These are phyloP conservation scores for Nothophoma quercina DNA, from an alignment of 2,329 filamentous ascomycete genomes.

Conservation along the genomic window DNA sequence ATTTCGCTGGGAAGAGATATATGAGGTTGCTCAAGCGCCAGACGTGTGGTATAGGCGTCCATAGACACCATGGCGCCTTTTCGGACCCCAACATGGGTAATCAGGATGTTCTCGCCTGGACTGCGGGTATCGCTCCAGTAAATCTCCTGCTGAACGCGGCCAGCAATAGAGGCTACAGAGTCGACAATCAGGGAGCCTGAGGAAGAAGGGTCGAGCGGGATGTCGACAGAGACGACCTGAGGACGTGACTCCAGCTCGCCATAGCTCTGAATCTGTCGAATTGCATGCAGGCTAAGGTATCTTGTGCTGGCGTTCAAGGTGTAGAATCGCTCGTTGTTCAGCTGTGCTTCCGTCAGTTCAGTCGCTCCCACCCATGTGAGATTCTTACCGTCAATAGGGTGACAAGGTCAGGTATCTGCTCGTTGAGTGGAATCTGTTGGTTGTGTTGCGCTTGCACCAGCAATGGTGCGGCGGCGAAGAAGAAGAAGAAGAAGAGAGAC, in stretches of 20 bases:
- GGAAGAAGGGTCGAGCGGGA: constrained; percentile 5
- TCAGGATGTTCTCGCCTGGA: constrained; percentile 15
- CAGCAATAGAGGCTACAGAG: background rate
- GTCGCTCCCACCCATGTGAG: too few species aligned
- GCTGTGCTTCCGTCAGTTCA: background rate
- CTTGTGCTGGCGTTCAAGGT: background rate
- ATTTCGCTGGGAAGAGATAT: constrained; percentile 21
- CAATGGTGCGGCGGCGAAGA: background rate
- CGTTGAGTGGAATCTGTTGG: constrained; percentile 12
- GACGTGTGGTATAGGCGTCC: constrained; percentile 4
- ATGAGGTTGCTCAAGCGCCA: constrained; percentile 25
- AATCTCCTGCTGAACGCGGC: background rate
- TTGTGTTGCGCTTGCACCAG: constrained; percentile 9
- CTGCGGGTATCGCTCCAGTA: constrained; percentile 6
- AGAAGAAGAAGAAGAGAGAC: constrained; percentile 1
- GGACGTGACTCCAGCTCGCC: background rate
- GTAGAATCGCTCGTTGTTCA: background rate
- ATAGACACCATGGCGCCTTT: constrained; percentile 27
- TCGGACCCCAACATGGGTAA: constrained; percentile 22
- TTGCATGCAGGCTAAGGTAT: background rate
- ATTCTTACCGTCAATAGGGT: constrained; percentile 6
- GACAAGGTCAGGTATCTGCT: background rate
- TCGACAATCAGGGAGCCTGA: constrained; percentile 4
- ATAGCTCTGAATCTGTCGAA: constrained; percentile 3
- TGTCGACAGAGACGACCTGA: constrained; percentile 4